Conservation (phyloP, 805 yeast species). For the Kodamaea neixiangensis region DNA sequence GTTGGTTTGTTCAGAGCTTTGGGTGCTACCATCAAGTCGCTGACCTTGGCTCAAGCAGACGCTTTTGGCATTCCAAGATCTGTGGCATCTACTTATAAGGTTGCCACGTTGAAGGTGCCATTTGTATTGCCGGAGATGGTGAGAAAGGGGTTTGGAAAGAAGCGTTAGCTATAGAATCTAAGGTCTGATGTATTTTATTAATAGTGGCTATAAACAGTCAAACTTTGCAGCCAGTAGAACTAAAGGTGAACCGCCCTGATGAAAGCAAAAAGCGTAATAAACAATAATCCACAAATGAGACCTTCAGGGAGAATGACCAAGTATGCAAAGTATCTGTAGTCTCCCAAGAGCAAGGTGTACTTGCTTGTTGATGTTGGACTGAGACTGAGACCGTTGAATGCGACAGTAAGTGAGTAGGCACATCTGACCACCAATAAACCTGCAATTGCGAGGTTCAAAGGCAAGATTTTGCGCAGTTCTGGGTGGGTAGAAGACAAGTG, state of each 20-base stretch:
- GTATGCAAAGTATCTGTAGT: slow-evolving; percentile 12
- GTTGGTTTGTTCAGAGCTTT: slow-evolving; percentile 70
- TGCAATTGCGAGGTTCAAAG: neutral
- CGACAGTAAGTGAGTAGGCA: slow-evolving; percentile 3
- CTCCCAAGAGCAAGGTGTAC: slow-evolving; percentile 10
- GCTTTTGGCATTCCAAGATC: slow-evolving; percentile 66
- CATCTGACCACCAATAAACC: slow-evolving; percentile 7
- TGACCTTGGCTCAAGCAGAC: slow-evolving; percentile 73
- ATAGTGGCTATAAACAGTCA: too few species aligned
- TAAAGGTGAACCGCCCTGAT: neutral
- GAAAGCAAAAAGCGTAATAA: slow-evolving; percentile 11
- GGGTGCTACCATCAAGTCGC: slow-evolving; percentile 77
- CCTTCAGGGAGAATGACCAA: slow-evolving; percentile 12
- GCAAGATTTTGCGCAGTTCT: slow-evolving; percentile 3
- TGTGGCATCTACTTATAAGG: slow-evolving; percentile 63
- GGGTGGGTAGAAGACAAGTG: neutral
- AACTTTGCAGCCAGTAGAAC: too few species aligned
- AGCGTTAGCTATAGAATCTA: slow-evolving; percentile 1
- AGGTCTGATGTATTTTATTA: too few species aligned
- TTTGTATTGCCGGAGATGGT: slow-evolving; percentile 84
- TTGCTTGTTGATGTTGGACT: neutral
- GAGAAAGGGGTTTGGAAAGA: slow-evolving; percentile 48
- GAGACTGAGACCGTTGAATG: slow-evolving; percentile 2
- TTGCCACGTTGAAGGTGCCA: slow-evolving; percentile 86
- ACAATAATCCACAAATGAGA: slow-evolving; percentile 1